A percentile compares a stretch with the other conserved stretches of the same genome.
These are phyloP conservation scores for Trichosanthes cucumerina DNA, from an alignment of 306 rosid genomes.

Conservation along the genomic window DNA sequence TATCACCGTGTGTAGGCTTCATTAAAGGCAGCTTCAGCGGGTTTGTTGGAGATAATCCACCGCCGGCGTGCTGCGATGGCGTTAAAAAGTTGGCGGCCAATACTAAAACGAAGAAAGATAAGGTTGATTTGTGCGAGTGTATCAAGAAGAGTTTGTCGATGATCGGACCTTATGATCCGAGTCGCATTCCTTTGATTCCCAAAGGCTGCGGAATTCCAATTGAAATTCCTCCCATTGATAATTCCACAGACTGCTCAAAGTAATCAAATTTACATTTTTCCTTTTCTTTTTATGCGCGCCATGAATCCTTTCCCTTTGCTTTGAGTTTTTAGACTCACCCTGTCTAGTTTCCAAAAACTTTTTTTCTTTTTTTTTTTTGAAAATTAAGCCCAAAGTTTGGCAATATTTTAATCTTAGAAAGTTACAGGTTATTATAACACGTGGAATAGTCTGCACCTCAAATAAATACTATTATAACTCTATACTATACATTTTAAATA, in stretches of 20 bases:
- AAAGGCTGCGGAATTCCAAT: background rate
- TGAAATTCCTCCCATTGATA: background rate
- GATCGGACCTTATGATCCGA: constrained; percentile 1
- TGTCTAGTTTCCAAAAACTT: too few relatives aligned
- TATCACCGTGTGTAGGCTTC: background rate
- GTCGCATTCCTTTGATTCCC: background rate
- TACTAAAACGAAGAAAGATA: background rate
- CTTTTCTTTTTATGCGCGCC: background rate
- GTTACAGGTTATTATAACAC: too few relatives aligned
- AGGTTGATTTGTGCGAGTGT: background rate
- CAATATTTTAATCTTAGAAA: too few relatives aligned
- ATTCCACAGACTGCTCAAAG: background rate
- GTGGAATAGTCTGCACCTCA: too few relatives aligned
- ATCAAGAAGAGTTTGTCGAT: background rate
- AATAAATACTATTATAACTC: too few relatives aligned
- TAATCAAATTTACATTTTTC: background rate
- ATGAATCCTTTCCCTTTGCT: background rate
- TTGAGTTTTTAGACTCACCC: too few relatives aligned
- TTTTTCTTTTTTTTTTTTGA: too few relatives aligned
- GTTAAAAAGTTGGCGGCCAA: background rate
- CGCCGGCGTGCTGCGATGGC: background rate
- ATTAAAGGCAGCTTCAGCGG: background rate
- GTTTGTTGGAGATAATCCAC: background rate
- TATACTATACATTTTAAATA: too few relatives aligned
- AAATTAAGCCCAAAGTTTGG: too few relatives aligned